These are phyloP conservation scores for Silene coronaria DNA, from an alignment of 179 eudicot species.

Conservation along the genomic window DNA sequence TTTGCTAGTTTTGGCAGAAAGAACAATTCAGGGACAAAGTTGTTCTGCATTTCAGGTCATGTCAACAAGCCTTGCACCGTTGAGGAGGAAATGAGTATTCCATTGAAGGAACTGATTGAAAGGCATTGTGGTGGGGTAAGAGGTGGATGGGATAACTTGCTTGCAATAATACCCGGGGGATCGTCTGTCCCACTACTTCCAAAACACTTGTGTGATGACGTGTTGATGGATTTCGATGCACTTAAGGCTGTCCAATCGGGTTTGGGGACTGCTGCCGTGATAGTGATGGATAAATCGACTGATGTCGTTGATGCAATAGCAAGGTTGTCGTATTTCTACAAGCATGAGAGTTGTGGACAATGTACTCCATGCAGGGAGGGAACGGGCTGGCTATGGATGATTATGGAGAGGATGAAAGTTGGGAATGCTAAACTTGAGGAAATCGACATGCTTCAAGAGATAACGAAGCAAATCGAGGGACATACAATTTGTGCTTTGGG, in stretches of 20 bases:
- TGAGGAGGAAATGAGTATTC: constrained; percentile 96
- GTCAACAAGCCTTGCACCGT: constrained; percentile 98
- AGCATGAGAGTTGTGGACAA: constrained; percentile 98
- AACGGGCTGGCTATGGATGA: constrained; percentile 95
- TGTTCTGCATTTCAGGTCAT: constrained; percentile 84
- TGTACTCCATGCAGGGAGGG: constrained; percentile 99
- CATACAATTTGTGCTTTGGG: constrained; percentile 96
- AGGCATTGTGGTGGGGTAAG: constrained; percentile 96
- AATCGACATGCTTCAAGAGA: constrained; percentile 95
- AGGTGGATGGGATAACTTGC: constrained; percentile 95
- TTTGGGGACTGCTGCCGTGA: constrained; percentile 93
- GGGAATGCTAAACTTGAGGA: constrained; percentile 93
- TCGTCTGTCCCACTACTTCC: constrained; percentile 91
- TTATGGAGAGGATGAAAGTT: constrained; percentile 90
- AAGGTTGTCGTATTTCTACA: constrained; percentile 92
- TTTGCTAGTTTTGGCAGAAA: constrained; percentile 90
- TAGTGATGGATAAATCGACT: constrained; percentile 96
- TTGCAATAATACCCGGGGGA: constrained; percentile 92
- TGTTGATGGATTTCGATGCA: constrained; percentile 95
- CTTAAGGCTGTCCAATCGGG: constrained; percentile 89
- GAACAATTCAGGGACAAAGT: constrained; percentile 82
- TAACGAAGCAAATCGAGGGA: constrained; percentile 97
- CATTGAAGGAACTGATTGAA: constrained; percentile 81
- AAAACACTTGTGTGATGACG: constrained; percentile 76
- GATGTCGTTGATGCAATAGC: constrained; percentile 96